phyloP scores from a whole-genome alignment of 257 asterid genomes.

The Nicotiana paniculata region DNA sequence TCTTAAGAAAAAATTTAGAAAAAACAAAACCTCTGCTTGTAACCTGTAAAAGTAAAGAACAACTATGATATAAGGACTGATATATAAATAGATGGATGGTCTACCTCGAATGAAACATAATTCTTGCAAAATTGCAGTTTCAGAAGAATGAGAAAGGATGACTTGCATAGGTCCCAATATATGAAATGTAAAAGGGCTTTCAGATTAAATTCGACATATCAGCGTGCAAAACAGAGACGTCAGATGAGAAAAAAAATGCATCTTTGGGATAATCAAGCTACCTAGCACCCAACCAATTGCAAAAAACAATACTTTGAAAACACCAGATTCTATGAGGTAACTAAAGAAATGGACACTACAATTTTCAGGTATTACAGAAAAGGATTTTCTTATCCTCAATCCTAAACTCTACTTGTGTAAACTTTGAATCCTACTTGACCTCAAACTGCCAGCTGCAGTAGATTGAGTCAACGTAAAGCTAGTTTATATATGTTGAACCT shows the following conservation, averaged over 20 bases:
- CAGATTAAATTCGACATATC: not conserved
- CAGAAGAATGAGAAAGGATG: not conserved
- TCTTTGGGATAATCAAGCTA: not conserved
- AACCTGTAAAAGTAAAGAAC: slow-evolving; percentile 1
- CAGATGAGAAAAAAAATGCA: not conserved
- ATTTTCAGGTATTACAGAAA: not conserved
- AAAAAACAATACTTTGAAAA: not conserved
- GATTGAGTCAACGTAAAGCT: not conserved
- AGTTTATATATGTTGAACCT: not conserved
- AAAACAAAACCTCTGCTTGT: not conserved
- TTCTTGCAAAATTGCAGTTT: not conserved
- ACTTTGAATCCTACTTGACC: not conserved
- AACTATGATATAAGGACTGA: not conserved
- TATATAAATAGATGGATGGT: not conserved
- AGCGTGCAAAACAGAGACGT: not conserved
- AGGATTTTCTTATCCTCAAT: not conserved
- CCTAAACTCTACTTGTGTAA: not conserved
- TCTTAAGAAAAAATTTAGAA: not conserved
- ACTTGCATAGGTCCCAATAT: not conserved
- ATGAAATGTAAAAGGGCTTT: not conserved
- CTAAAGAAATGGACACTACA: not conserved
- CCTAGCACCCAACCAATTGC: not conserved
- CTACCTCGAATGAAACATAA: not conserved
- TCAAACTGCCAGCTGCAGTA: not conserved
- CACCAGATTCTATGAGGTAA: not conserved